Evolutionary conservation across 805 yeast genomes (phyloP), one percentile per base, ranked within the genome.

Genomic region (Kazachstania kunashirensis): DNA sequence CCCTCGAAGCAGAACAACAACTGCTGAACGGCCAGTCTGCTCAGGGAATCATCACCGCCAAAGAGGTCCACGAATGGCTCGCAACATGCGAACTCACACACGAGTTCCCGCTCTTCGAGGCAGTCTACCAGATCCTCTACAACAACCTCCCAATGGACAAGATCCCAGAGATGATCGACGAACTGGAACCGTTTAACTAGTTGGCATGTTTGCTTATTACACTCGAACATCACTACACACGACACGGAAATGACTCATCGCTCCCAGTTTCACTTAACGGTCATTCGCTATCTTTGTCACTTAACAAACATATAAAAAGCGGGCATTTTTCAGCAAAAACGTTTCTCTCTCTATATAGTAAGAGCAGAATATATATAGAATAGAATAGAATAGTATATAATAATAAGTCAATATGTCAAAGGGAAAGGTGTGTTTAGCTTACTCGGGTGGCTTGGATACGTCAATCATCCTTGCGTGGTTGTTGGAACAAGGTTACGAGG

Each of bases 371-470:
- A n/a, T n/a, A n/a, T n/a, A n/a, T n/a, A n/a, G n/a, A n/a, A n/a
- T n/a, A n/a, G n/a, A n/a, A n/a, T n/a, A n/a, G n/a, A n/a, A n/a
- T n/a, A n/a, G n/a, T n/a, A n/a, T n/a, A n/a, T n/a, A n/a, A n/a
- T n/a, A n/a, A n/a, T n/a, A n/a, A n/a, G n/a, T n/a, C n/a, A 43
- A 20, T 55, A 88, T 88, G 96, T 80, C 95, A 35, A 89, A 92
- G 67, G 98, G 98, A 61, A 89, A 89, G 70, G 98, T 92, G 63
- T 92, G 98, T 75, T 77, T 92, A 63, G 98, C 98, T 39, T 92
- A 92, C 71, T 92, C 97, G 35, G 98, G 98, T 56, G 98, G 98
- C 70, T 75, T 92, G 55, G 98, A 92, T 62, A 92, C 98, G 73
- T 88, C 96, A 19, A 83, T 92, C 45, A 92, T 92, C 56, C 77